These are phyloP conservation scores for Cryptosporidium parvum DNA, from an alignment of 169 alveolate species.

Conservation along the genomic window DNA sequence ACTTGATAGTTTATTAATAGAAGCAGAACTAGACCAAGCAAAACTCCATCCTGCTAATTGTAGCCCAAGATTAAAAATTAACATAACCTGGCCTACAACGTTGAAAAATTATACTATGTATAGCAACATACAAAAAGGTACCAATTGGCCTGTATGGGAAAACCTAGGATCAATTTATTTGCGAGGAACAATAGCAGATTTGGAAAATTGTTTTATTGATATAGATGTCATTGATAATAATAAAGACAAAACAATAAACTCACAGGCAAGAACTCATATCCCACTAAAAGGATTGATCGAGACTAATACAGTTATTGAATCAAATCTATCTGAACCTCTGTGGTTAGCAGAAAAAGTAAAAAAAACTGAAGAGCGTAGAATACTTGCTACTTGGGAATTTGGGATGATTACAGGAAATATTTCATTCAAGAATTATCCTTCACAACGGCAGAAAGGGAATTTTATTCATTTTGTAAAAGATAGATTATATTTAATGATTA, in stretches of 20 bases:
- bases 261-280: constrained; percentile 71
- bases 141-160: constrained; percentile 83
- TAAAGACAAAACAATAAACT: constrained; percentile 27
- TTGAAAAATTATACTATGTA: constrained; percentile 31
- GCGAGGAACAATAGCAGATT: constrained; percentile 86
- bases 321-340: constrained; percentile 50
- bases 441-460: constrained; percentile 57
- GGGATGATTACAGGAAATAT: constrained; percentile 54
- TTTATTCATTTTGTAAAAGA: constrained; percentile 59
- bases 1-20: constrained; percentile 45
- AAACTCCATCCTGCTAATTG: constrained; percentile 62
- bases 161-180: constrained; percentile 84
- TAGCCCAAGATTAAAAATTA: constrained; percentile 48
- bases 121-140: constrained; percentile 43
- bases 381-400: constrained; percentile 62
- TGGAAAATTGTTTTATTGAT: constrained; percentile 83
- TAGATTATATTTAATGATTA: constrained; percentile 43
- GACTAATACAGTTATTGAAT: constrained; percentile 43
- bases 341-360: constrained; percentile 37
- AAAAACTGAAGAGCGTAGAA: constrained; percentile 29
- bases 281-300: constrained; percentile 69
- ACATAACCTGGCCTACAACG: constrained; percentile 42
- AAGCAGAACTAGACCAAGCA: constrained; percentile 53
- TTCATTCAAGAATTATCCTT: constrained; percentile 66
- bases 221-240: constrained; percentile 81